Conservation (phyloP, 2,329 filamentous ascomycete genomes). For the Aspergillus persii region DNA sequence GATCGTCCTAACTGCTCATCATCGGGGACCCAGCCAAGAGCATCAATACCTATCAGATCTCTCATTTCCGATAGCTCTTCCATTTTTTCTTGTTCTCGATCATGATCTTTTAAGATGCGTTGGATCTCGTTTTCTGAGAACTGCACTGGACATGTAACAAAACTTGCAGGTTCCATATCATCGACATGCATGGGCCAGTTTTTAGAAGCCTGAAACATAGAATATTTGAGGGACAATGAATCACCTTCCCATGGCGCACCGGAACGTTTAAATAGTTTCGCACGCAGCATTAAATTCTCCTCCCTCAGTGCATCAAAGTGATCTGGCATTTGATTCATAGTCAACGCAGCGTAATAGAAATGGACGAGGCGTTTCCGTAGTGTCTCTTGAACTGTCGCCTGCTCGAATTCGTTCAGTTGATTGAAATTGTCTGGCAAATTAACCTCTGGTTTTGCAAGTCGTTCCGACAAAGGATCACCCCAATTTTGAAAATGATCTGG, state of each 20-base stretch:
- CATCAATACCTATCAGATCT: constrained; percentile 23
- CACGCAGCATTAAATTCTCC: constrained; percentile 21
- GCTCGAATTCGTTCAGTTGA: constrained; percentile 18
- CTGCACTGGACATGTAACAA: constrained; percentile 19
- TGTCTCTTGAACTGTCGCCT: constrained; percentile 20
- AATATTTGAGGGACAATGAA: constrained; percentile 22
- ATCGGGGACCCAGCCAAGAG: constrained; percentile 19
- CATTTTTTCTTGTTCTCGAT: constrained; percentile 19
- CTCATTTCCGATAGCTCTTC: constrained; percentile 22
- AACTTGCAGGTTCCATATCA: neutral
- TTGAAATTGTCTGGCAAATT: constrained; percentile 25
- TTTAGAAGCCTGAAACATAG: constrained; percentile 19
- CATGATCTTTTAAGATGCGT: constrained; percentile 11
- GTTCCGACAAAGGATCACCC: constrained; percentile 29
- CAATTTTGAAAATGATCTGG: constrained; percentile 36
- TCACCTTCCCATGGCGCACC: constrained; percentile 31
- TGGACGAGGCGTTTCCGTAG: constrained; percentile 23
- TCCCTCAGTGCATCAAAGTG: constrained; percentile 23
- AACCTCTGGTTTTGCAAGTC: constrained; percentile 19
- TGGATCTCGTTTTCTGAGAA: constrained; percentile 21
- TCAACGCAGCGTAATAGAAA: constrained; percentile 27
- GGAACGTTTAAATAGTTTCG: constrained; percentile 23
- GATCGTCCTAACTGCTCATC: no score
- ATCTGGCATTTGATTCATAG: constrained; percentile 20
- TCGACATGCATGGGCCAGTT: constrained; percentile 24